A percentile compares a stretch with the other conserved stretches of the same genome.
Evolutionary conservation across 2,329 filamentous ascomycete genomes (phyloP).

Genomic region (Cercospora sp.): DNA sequence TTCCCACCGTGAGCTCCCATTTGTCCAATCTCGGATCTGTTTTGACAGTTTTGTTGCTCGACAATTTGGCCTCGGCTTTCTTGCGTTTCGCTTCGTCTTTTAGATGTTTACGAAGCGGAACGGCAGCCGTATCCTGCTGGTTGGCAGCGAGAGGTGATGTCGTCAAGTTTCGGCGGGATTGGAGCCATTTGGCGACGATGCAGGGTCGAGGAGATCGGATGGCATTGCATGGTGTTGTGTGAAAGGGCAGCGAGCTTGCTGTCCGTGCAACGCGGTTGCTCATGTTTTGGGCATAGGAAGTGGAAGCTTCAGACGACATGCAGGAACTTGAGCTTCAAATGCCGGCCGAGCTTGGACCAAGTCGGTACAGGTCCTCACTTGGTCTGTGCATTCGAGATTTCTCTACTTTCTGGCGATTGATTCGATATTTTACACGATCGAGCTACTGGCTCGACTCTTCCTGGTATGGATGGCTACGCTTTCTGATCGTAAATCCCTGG

Average conservation of each 20-base stretch:
- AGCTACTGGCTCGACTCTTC: background rate
- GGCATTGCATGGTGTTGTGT: background rate
- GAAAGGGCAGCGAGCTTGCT: conserved; percentile 1
- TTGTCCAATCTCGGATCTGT: conserved; percentile 46
- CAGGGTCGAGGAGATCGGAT: conserved; percentile 29
- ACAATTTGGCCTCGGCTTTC: conserved; percentile 20
- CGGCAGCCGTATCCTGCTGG: conserved; percentile 28
- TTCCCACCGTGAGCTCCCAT: conserved; percentile 94
- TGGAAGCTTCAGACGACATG: background rate
- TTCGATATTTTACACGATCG: background rate
- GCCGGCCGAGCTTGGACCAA: background rate
- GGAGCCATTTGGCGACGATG: conserved; percentile 37
- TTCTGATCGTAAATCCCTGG: background rate
- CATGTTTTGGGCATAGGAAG: conserved; percentile 10
- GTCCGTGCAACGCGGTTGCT: conserved; percentile 2
- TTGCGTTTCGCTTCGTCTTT: conserved; percentile 45
- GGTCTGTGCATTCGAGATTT: background rate
- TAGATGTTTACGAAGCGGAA: conserved; percentile 44
- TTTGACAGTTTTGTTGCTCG: conserved; percentile 17
- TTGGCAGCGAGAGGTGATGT: conserved; percentile 18
- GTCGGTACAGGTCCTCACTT: background rate
- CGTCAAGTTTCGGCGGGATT: conserved; percentile 28
- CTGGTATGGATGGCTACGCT: too few relatives aligned
- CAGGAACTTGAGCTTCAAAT: conserved; percentile 1
- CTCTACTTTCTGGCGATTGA: background rate